A percentile compares a stretch with the other conserved stretches of the same genome.
Evolutionary conservation across 2,329 filamentous ascomycete genomes (phyloP).

Genomic region (Penicillium sp.): DNA sequence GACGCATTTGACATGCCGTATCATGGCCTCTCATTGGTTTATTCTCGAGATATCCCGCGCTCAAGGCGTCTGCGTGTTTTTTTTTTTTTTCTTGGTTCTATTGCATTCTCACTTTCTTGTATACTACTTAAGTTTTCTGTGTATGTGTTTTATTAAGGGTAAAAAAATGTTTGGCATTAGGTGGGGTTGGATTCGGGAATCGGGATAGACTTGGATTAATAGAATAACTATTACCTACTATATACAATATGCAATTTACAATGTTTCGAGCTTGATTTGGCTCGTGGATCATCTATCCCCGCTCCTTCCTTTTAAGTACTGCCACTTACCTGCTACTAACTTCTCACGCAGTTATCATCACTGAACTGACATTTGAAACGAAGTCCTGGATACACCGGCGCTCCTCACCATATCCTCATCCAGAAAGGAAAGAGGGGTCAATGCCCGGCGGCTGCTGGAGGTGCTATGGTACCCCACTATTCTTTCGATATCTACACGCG

Average conservation of each 20-base stretch:
- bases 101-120: constrained; percentile 1
- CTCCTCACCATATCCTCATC: too few relatives aligned
- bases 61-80: constrained; percentile 10
- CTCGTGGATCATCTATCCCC: not conserved
- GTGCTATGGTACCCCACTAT: too few relatives aligned
- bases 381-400: too few relatives aligned
- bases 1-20: constrained; percentile 10
- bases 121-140: not conserved
- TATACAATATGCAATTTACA: not conserved
- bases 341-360: too few relatives aligned
- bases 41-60: constrained; percentile 17
- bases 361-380: too few relatives aligned
- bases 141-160: not conserved
- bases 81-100: not conserved
- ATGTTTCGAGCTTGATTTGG: not conserved
- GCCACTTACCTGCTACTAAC: too few relatives aligned
- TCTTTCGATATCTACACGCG: too few relatives aligned
- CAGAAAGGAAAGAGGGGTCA: too few relatives aligned
- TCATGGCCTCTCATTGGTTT: not conserved
- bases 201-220: not conserved
- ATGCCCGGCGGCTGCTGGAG: too few relatives aligned
- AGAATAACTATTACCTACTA: not conserved
- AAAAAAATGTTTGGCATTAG: not conserved
- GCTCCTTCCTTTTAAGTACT: too few relatives aligned
- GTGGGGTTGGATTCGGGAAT: not conserved